Percentiles rank a stretch among this genome's conserved stretches.
Conservation (phyloP, 768 basidiomycete species). For the Mycena albidolilacea region DNA sequence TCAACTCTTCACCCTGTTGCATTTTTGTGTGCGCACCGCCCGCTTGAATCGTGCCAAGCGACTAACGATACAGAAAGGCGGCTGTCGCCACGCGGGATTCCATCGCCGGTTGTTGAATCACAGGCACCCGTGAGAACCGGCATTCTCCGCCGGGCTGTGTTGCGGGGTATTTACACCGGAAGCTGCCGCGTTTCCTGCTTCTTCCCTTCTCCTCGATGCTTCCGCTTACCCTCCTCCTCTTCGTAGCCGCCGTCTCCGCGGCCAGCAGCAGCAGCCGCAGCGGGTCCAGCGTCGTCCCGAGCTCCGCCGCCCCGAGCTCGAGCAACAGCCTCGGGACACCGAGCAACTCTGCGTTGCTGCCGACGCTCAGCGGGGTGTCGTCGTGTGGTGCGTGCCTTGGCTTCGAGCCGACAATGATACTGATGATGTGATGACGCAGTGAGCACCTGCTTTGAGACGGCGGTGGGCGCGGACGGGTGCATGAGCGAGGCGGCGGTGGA, state of each 20-base stretch:
- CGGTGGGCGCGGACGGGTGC: constrained; percentile 1
- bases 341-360: neutral
- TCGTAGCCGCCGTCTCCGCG: neutral
- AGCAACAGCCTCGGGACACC: neutral
- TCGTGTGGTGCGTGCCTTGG: neutral
- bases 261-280: neutral
- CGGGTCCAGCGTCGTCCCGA: neutral
- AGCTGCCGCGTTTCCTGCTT: too few species aligned
- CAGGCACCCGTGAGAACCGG: too few species aligned
- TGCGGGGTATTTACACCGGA: too few species aligned
- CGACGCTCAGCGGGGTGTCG: constrained; percentile 1
- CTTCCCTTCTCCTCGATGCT: neutral
- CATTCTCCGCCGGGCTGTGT: too few species aligned
- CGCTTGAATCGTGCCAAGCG: too few species aligned
- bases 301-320: too few species aligned
- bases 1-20: too few species aligned
- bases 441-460: neutral
- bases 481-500: constrained; percentile 6
- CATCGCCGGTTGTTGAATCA: too few species aligned
- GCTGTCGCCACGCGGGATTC: too few species aligned
- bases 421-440: neutral
- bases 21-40: too few species aligned
- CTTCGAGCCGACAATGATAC: neutral
- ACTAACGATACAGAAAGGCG: too few species aligned
- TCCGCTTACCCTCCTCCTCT: neutral